These are phyloP conservation scores for Fusarium papillatum DNA, from an alignment of 2,329 filamentous ascomycete genomes.

Conservation along the genomic window DNA sequence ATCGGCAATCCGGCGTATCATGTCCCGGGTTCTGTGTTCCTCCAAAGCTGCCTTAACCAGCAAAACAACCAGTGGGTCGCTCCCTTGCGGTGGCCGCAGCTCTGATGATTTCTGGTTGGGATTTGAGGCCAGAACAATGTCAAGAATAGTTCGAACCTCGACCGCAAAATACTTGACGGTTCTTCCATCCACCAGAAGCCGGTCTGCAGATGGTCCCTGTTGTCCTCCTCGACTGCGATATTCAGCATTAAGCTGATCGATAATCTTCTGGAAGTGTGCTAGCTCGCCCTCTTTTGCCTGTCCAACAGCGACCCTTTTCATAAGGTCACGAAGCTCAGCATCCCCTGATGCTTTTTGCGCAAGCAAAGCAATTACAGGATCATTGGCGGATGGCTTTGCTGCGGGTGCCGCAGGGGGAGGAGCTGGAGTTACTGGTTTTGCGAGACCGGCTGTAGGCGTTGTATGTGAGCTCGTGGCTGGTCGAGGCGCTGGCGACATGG, in stretches of 20 bases:
- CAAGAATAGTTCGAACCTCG: conserved; percentile 69
- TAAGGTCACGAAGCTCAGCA: conserved; percentile 79
- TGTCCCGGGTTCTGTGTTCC: conserved; percentile 60
- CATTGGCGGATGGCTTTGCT: conserved; percentile 56
- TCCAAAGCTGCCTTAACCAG: conserved; percentile 71
- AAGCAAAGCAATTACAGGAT: conserved; percentile 85
- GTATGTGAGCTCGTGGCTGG: conserved; percentile 31
- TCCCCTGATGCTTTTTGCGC: conserved; percentile 83
- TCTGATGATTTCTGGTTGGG: conserved; percentile 67
- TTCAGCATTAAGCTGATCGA: conserved; percentile 80
- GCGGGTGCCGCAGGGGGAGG: conserved; percentile 30
- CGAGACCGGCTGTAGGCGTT: conserved; percentile 30
- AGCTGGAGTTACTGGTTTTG: conserved; percentile 31
- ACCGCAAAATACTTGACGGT: conserved; percentile 72
- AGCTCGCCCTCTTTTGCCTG: conserved; percentile 80
- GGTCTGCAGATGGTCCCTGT: conserved; percentile 67
- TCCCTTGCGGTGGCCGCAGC: conserved; percentile 65
- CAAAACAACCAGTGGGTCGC: conserved; percentile 68
- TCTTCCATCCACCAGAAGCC: conserved; percentile 66
- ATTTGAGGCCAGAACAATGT: conserved; percentile 71
- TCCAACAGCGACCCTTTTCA: conserved; percentile 86
- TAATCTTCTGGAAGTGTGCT: conserved; percentile 83
- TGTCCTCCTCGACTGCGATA: conserved; percentile 65
- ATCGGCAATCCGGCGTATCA: conserved; percentile 68
- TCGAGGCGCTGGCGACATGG: conserved; percentile 43